phyloP scores from a whole-genome alignment of 352 stramenopile genomes.

The Saprolegnia diclina region DNA sequence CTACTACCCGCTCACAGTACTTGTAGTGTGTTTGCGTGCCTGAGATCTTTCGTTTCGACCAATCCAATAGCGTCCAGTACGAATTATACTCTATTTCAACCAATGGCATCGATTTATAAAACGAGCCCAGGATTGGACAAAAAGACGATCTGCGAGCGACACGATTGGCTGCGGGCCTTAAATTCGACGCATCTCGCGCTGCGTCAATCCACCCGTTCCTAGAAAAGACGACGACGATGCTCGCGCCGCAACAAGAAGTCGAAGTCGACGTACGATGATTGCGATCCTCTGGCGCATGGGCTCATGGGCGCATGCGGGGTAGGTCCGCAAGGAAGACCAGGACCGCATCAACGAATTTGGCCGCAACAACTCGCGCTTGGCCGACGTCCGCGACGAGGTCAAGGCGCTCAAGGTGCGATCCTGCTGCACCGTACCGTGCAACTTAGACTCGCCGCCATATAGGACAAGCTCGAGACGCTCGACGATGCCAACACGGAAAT shows the following conservation, averaged over 20 bases:
- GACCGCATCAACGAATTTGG: constrained; percentile 98
- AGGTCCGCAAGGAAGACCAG: constrained; percentile 96
- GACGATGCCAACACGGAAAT: constrained; percentile 97
- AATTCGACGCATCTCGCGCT: constrained; percentile 4
- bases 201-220: not conserved
- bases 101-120: not conserved
- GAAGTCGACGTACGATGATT: constrained; percentile 60
- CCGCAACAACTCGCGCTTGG: constrained; percentile 90
- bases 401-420: constrained; percentile 79
- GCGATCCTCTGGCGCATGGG: not conserved
- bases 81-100: too few species aligned
- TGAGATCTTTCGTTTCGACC: too few species aligned
- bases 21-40: too few species aligned
- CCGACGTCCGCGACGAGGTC: constrained; percentile 89
- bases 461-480: constrained; percentile 93
- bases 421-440: not conserved
- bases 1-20: too few species aligned
- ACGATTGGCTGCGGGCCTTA: not conserved
- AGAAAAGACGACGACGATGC: constrained; percentile 36
- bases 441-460: constrained; percentile 22
- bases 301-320: not conserved
- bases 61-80: too few species aligned
- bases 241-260: constrained; percentile 76
- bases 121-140: constrained; percentile 8
- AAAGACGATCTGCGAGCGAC: not conserved